Evolutionary conservation across 345 rosid genomes (phyloP).

Genomic region (Viola odorata): DNA sequence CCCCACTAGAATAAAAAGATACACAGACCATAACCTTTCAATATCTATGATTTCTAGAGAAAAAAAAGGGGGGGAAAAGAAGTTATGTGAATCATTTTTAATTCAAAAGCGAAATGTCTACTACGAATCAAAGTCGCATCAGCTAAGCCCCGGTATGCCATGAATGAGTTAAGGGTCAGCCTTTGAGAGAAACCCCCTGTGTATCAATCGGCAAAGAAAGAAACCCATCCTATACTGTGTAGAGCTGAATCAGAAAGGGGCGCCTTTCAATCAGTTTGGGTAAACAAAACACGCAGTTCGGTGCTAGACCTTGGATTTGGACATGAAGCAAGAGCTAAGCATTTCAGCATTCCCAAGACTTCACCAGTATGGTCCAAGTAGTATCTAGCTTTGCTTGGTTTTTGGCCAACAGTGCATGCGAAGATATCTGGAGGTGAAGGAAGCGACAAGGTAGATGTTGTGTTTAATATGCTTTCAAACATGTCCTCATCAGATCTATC

Average conservation of each 20-base stretch:
- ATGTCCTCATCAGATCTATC: conserved; percentile 31
- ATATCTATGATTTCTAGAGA: not conserved
- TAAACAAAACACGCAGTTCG: conserved; percentile 8
- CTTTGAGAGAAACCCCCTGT: not conserved
- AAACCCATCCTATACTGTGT: too few relatives aligned
- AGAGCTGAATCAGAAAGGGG: not conserved
- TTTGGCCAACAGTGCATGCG: conserved; percentile 31
- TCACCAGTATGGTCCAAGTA: conserved; percentile 24
- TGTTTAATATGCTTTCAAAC: conserved; percentile 21
- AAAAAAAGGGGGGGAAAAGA: not conserved
- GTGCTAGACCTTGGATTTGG: not conserved
- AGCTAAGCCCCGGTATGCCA: not conserved
- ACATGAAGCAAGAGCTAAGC: conserved; percentile 17
- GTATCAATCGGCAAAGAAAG: not conserved
- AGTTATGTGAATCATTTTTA: not conserved
- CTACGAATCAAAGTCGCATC: not conserved
- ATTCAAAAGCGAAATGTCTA: not conserved
- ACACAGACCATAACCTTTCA: conserved; percentile 2
- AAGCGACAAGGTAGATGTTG: conserved; percentile 6
- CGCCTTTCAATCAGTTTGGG: not conserved
- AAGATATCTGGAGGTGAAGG: conserved; percentile 17
- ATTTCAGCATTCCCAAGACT: conserved; percentile 18
- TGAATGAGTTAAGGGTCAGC: not conserved
- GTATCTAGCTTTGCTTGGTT: conserved; percentile 32
- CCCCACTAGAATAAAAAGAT: not conserved